Conservation (phyloP, 257 asterid genomes). For the Haberlea rhodopensis region DNA sequence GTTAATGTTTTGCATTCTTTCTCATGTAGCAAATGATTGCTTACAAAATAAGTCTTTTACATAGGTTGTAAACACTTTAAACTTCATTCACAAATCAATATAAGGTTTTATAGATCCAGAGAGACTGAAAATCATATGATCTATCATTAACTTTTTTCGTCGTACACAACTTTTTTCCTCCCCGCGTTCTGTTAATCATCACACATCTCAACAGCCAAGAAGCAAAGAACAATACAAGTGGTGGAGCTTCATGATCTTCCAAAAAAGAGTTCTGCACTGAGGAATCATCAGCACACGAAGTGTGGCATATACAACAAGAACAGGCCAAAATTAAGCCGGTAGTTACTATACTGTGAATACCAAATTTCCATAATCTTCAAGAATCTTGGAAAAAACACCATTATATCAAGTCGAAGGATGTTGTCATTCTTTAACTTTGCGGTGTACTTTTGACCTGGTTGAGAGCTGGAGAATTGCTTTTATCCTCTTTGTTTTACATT, state of each 20-base stretch:
- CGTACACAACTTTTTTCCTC: too few species aligned
- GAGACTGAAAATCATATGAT: too few species aligned
- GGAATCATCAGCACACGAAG: constrained; percentile 51
- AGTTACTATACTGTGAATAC: constrained; percentile 29
- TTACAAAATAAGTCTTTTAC: too few species aligned
- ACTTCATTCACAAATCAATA: too few species aligned
- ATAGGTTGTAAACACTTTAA: too few species aligned
- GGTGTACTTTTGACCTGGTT: constrained; percentile 21
- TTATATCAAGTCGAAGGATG: constrained; percentile 19
- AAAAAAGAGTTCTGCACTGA: constrained; percentile 49
- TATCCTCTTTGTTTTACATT: constrained; percentile 5
- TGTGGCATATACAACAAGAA: constrained; percentile 61
- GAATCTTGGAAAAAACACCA: too few species aligned
- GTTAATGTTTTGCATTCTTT: too few species aligned
- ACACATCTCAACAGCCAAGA: constrained; percentile 56
- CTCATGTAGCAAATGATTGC: too few species aligned
- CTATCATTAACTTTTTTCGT: too few species aligned
- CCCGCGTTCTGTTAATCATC: too few species aligned
- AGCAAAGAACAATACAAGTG: constrained; percentile 76
- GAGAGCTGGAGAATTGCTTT: constrained; percentile 9
- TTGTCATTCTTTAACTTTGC: constrained; percentile 17
- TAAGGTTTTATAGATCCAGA: too few species aligned
- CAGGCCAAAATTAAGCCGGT: constrained; percentile 56
- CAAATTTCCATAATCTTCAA: too few species aligned
- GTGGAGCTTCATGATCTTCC: constrained; percentile 86